Conservation (phyloP, 1,139 yeast genomes). For the Eremothecium gossypii region DNA sequence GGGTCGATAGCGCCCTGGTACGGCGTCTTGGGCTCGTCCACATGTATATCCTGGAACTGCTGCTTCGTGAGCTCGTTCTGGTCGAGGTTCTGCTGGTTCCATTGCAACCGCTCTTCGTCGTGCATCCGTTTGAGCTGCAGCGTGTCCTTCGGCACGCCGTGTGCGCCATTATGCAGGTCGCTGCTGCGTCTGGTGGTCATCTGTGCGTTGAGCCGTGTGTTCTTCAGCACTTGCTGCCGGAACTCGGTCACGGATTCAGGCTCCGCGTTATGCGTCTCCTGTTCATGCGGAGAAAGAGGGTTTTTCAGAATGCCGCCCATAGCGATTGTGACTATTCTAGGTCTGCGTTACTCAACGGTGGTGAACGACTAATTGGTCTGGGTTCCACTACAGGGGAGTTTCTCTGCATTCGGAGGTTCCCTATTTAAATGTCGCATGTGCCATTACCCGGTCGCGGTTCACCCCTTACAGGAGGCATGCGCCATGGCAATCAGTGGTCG, state of each 20-base stretch:
- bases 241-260: slow-evolving; percentile 37
- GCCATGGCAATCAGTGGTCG: too few species aligned
- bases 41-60: slow-evolving; percentile 36
- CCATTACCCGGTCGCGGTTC: too few species aligned
- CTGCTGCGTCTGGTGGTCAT: slow-evolving; percentile 15
- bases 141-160: slow-evolving; percentile 25
- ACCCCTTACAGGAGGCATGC: too few species aligned
- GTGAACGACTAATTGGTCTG: too few species aligned
- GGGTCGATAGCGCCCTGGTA: slow-evolving; percentile 91
- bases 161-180: slow-evolving; percentile 8
- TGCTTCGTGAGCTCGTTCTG: slow-evolving; percentile 43
- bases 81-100: slow-evolving; percentile 63
- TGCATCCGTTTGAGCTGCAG: slow-evolving; percentile 22
- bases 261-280: slow-evolving; percentile 12
- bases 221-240: slow-evolving; percentile 40
- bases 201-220: slow-evolving; percentile 40
- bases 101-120: slow-evolving; percentile 41
- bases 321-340: not conserved
- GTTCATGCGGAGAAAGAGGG: slow-evolving; percentile 20
- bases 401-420: too few species aligned
- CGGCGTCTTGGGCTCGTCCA: slow-evolving; percentile 96
- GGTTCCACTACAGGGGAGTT: too few species aligned
- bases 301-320: slow-evolving; percentile 37
- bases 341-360: too few species aligned
- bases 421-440: too few species aligned